Base-by-base conservation (phyloP, 139 green algal species). In the Asterochloris erici region DNA sequence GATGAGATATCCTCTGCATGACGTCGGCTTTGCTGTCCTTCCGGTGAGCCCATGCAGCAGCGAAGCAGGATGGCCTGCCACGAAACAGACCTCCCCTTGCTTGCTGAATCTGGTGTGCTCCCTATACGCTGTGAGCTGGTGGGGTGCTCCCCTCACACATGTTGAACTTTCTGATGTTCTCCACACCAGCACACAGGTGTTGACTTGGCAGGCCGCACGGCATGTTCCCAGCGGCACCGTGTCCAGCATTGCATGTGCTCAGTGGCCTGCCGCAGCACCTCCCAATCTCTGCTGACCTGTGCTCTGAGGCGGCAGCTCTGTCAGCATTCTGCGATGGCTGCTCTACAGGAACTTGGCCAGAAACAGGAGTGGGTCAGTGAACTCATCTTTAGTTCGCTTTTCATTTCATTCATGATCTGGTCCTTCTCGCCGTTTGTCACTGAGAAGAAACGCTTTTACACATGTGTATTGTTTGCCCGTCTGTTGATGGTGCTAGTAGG, bases 361-460 rank as follows among this genome's bases (percentile, higher is more conserved):
- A 68, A 77, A 68, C 73, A 94, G n/a, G 86, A 92, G 27, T 97
- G 93, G 93, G 89, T 97, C n/a, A 95, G 89, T 77, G 94, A 98
- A 82, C 83, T 84, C 15, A 89, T 98, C 12, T 98, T 98, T 68
- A 88, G 85, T 11, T 89, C 84, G 16, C 76, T 96, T 9, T 95
- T 97, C 73, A 88, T 87, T 14, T 84, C 73, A 12, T 96, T 97
- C 24, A 82, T 95, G 13, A 26, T 97, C 62, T 98, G 95, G 95
- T 92, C 89, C 14, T 95, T 98, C 79, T 92, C 93, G 11, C 95
- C 95, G 10, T 98, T 98, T 81, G 83, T 97, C 10, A 85, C 89
- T 15, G 74, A 85, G 16, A 77, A 73, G 13, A 96, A 97, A 79
- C 87, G 90, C 12, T 98, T 98, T 79, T 98, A 98, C 91, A 98